Evolutionary conservation across 768 basidiomycete species (phyloP), one percentile per base, ranked within the genome.

Genomic region (Hygrophoropsis aurantiaca): DNA sequence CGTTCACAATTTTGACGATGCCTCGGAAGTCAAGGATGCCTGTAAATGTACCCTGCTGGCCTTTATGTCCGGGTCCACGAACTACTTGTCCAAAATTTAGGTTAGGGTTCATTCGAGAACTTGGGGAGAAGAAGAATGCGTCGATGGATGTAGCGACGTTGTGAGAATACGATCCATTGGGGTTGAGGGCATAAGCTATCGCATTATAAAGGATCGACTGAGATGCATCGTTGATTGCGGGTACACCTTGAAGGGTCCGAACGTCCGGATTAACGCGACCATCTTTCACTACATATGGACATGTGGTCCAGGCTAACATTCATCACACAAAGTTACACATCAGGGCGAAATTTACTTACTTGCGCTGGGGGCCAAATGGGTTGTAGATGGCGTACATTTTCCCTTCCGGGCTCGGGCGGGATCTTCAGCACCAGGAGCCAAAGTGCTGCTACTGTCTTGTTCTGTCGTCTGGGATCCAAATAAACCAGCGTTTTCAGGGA

Each of bases 181-280:
- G 56, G 18, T 55, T 51, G 21, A 76, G 47, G 2, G 64, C 70
- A 54, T 60, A 78, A 11, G 76, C 68, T 21, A 80, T 44, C 16
- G 72, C 70, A 55, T 75, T 78, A 61, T 68, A 74, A 18, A 78
- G 56, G 20, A 73, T 65, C 2, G 71, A 65, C 52, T 80, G 72
- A 0, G 78, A 57, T 50, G 75, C 62, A 44, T 46, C 42, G 43
- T 71, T 69, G 48, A 77, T 68, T 5, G 71, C 70, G 30, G 62
- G 59, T 5, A 74, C 67, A 10, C 70, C 73, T n/a, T 60, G 59
- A n/a, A 81, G 60, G 4, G 58, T 64, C 44, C 72, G 68, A 11
- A 77, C 75, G 56, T 82, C 81, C 13, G 80, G 79, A 55, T 82
- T 81, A 32, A 79, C 73, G 50, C 71, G 54, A 19, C 81, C 81